Percentiles rank a stretch among this genome's conserved stretches.
phyloP scores from a whole-genome alignment of 2,329 filamentous ascomycete species.

The Didymella sp. region DNA sequence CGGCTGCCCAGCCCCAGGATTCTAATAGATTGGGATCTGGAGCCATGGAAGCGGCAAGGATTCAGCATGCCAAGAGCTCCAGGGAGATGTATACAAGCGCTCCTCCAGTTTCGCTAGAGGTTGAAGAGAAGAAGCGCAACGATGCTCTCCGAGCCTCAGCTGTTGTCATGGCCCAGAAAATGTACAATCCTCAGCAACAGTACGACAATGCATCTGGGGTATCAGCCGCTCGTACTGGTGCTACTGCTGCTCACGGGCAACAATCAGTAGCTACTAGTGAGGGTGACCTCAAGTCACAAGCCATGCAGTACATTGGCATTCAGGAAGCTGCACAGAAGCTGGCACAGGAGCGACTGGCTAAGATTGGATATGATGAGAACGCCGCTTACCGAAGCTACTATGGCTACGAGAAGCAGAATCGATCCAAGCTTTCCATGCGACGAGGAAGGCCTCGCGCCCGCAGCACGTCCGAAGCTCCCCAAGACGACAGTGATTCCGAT shows the following conservation, averaged over 20 bases:
- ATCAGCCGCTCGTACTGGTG: slow-evolving; percentile 44
- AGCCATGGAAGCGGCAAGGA: slow-evolving; percentile 66
- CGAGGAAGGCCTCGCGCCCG: slow-evolving; percentile 67
- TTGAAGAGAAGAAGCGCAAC: slow-evolving; percentile 74
- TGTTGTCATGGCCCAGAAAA: slow-evolving; percentile 85
- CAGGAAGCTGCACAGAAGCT: slow-evolving; percentile 88
- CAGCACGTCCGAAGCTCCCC: slow-evolving; percentile 63
- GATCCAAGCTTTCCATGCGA: slow-evolving; percentile 59
- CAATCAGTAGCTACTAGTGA: slow-evolving; percentile 37
- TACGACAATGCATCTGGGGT: slow-evolving; percentile 55
- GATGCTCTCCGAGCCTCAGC: slow-evolving; percentile 82
- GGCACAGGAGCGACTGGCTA: slow-evolving; percentile 81
- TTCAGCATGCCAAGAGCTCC: slow-evolving; percentile 70
- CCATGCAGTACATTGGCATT: slow-evolving; percentile 65
- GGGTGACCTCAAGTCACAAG: slow-evolving; percentile 61
- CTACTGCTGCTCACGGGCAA: slow-evolving; percentile 43
- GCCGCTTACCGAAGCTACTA: slow-evolving; percentile 79
- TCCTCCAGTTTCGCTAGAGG: slow-evolving; percentile 74
- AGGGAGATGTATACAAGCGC: slow-evolving; percentile 79
- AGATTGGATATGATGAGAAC: slow-evolving; percentile 74
- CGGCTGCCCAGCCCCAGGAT: slow-evolving; percentile 22
- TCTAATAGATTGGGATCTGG: slow-evolving; percentile 54
- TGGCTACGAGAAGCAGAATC: slow-evolving; percentile 61
- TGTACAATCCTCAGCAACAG: slow-evolving; percentile 76
- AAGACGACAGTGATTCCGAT: slow-evolving; percentile 38